A percentile compares a stretch with the other conserved stretches of the same genome.
Conservation (phyloP, 2,329 filamentous ascomycete species). For the Scytalidium sp. region DNA sequence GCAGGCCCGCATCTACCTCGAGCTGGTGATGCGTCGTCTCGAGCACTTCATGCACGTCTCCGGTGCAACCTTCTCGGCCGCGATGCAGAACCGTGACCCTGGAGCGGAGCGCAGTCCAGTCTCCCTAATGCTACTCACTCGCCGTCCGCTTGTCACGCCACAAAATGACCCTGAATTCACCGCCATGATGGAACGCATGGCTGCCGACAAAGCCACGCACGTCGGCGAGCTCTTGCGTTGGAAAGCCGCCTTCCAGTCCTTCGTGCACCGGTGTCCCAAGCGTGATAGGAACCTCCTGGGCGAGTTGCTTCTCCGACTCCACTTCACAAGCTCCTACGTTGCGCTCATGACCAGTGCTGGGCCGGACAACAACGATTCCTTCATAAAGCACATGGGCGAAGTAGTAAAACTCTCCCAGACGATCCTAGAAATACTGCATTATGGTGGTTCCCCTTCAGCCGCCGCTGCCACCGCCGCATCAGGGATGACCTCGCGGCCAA, state of each 20-base stretch:
- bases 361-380: constrained; percentile 1
- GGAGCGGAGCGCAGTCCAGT: background rate
- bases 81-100: background rate
- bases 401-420: constrained; percentile 1
- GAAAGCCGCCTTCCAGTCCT: constrained; percentile 1
- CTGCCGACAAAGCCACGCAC: background rate
- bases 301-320: background rate
- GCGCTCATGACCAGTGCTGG: background rate
- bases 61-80: constrained; percentile 3
- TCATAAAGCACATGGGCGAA: background rate
- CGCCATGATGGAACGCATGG: background rate
- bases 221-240: background rate
- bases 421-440: constrained; percentile 4
- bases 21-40: constrained; percentile 17
- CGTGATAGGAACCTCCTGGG: constrained; percentile 1
- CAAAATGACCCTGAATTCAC: background rate
- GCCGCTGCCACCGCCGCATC: background rate
- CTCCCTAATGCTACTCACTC: background rate
- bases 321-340: background rate
- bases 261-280: background rate
- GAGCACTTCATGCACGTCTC: constrained; percentile 14
- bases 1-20: constrained; percentile 16
- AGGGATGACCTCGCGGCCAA: background rate
- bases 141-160: background rate
- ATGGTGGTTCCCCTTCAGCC: background rate